Percentiles rank a stretch among this genome's conserved stretches.
Evolutionary conservation across 169 alveolate species (phyloP).

Genomic region (Fabrea salina): DNA sequence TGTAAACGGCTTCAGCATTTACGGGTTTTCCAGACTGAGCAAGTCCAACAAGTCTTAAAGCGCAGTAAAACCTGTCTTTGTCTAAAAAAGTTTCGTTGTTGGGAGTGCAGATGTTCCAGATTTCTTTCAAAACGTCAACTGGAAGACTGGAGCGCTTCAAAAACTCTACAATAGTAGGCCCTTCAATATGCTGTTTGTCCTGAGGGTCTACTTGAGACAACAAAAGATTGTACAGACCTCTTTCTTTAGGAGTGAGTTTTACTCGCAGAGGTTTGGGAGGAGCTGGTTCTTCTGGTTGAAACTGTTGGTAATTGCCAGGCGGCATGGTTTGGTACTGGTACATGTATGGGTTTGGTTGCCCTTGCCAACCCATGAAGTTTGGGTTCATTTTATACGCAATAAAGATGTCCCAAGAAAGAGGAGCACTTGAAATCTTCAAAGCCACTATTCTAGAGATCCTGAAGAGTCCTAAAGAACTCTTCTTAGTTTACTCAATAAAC

Average conservation of each 20-base stretch:
- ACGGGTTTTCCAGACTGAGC: conserved; percentile 83
- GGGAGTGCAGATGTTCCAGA: conserved; percentile 77
- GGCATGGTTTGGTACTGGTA: no score
- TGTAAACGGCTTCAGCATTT: conserved; percentile 49
- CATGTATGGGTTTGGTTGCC: no score
- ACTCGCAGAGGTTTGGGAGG: conserved; percentile 25
- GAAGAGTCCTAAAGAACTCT: background rate
- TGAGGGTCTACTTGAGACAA: conserved; percentile 64
- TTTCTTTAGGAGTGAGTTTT: conserved; percentile 60
- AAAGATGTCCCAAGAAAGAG: no score
- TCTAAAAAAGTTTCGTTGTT: conserved; percentile 65
- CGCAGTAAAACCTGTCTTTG: conserved; percentile 83
- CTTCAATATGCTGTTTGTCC: conserved; percentile 53
- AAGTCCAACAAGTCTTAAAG: conserved; percentile 83
- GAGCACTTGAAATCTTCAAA: background rate
- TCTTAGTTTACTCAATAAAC: background rate
- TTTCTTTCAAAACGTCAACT: conserved; percentile 49
- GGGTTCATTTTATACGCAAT: no score
- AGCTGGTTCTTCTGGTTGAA: background rate
- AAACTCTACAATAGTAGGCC: conserved; percentile 70
- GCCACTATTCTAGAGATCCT: background rate
- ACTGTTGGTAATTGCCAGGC: no score
- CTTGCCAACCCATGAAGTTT: no score
- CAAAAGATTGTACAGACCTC: conserved; percentile 62
- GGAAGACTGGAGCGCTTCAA: conserved; percentile 64